These are phyloP conservation scores for Ajuga reptans DNA, from an alignment of 305 asterid species.

Conservation along the genomic window DNA sequence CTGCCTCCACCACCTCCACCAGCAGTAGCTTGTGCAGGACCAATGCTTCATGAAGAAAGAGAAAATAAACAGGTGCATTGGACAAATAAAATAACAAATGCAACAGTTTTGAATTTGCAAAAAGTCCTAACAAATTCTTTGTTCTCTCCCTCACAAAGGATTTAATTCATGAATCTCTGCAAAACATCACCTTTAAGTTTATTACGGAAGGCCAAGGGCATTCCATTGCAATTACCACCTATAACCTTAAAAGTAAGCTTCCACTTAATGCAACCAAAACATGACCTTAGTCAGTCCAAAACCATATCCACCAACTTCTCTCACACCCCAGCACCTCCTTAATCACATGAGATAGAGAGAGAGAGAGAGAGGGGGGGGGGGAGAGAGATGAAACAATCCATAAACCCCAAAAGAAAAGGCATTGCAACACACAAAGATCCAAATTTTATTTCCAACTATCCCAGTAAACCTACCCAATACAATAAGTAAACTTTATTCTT, in stretches of 20 bases:
- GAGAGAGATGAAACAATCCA: constrained; percentile 4
- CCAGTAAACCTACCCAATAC: constrained; percentile 24
- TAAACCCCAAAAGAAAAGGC: neutral
- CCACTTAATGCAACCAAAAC: constrained; percentile 4
- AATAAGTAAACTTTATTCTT: constrained; percentile 24
- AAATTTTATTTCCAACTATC: constrained; percentile 18
- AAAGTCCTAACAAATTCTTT: neutral
- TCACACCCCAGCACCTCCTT: neutral
- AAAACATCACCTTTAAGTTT: neutral
- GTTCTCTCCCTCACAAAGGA: neutral
- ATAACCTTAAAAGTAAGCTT: neutral
- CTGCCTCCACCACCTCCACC: constrained; percentile 21
- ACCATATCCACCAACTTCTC: neutral
- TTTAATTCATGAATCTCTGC: neutral
- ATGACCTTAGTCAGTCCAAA: neutral
- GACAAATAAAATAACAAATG: neutral
- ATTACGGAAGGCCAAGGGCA: constrained; percentile 5
- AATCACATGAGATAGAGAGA: neutral
- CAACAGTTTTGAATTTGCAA: neutral
- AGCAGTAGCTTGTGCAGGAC: constrained; percentile 30
- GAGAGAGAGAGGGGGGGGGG: neutral
- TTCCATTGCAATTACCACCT: neutral
- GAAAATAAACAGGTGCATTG: neutral
- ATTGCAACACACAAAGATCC: constrained; percentile 29
- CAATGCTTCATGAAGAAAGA: constrained; percentile 29